Percentiles rank a stretch among this genome's conserved stretches.
Evolutionary conservation across 148 eudicot genomes (phyloP).

Genomic region (Camellia granthamiana): DNA sequence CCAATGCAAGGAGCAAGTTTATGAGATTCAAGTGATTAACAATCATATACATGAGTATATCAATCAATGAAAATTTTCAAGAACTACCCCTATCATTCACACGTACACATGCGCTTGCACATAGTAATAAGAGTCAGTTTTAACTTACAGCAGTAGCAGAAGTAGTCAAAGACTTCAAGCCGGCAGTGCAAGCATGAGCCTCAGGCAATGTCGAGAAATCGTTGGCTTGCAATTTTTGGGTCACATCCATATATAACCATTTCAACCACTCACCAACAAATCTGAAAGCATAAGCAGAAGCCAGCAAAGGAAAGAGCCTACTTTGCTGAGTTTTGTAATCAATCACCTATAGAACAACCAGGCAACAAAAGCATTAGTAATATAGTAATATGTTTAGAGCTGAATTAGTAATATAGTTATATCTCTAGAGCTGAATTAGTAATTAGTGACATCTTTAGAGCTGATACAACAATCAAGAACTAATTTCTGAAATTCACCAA

Average conservation of each 20-base stretch:
- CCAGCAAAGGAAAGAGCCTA: constrained; percentile 94
- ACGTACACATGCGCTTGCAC: not conserved
- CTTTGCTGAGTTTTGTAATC: constrained; percentile 97
- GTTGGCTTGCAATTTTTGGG: constrained; percentile 69
- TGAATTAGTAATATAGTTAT: not conserved
- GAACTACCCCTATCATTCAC: not conserved
- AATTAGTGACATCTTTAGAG: not conserved
- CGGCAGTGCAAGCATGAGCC: constrained; percentile 98
- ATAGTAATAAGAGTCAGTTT: not conserved
- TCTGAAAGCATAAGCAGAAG: constrained; percentile 97
- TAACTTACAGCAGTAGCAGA: constrained; percentile 81
- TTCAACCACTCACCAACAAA: constrained; percentile 92
- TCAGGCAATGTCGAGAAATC: constrained; percentile 96
- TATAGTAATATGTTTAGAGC: not conserved
- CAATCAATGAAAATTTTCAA: not conserved
- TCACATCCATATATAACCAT: constrained; percentile 89
- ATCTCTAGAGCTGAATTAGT: not conserved
- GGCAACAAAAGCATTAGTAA: not conserved
- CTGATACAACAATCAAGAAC: not conserved
- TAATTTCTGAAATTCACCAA: not conserved
- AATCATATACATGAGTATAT: not conserved
- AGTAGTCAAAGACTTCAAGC: constrained; percentile 93
- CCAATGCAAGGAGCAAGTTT: not conserved
- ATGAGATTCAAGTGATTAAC: not conserved
- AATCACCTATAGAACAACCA: constrained; percentile 61